Base-by-base conservation (phyloP, 2,329 filamentous ascomycete species). In the Cercospora sojina region DNA sequence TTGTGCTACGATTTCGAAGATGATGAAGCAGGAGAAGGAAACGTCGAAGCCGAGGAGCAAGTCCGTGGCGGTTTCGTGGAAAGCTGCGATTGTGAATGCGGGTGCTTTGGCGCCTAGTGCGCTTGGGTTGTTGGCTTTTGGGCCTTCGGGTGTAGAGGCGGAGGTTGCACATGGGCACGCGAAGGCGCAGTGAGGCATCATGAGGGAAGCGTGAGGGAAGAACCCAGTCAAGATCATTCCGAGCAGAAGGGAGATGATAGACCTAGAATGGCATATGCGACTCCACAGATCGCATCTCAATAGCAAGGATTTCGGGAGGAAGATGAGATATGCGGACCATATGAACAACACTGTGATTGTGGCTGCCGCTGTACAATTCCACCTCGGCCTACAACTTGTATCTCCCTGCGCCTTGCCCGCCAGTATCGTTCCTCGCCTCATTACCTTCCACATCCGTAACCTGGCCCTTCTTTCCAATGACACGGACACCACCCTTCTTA, bases 381-480 rank as follows among this genome's bases (percentile, higher is more conserved):
- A 47, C 10, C 23, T 53, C 8, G 12, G 31, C n/a, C 69, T 75
- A 77, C 69, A 77, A 60, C 66, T 75, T 77, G 65, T 68, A 77
- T 64, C 69, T 70, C 56, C 73, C 73, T 27, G 71, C 75, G 8
- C 75, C 75, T 55, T 72, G 69, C 55, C 69, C 67, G 16, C 69
- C 71, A 38, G 29, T 67, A 32, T 49, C 61, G 55, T 60, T 60
- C 25, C 73, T 80, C 18, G 90, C 85, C 81, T 91, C 90, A 75
- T 90, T 92, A 31, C 93, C 93, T 72, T 95, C 88, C 35, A 97
- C 86, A 80, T 96, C 90, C 18, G 90, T 89, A 63, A 97, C 82
- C 78, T 93, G 90, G 61, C 94, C 94, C 83, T 92, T 93, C 80
- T 90, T 91, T 69, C 93, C 93, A 80, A 97, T 95, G 67, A 98